These are phyloP conservation scores for Corymbia citriodora DNA, from an alignment of 441 rosid species.

Conservation along the genomic window DNA sequence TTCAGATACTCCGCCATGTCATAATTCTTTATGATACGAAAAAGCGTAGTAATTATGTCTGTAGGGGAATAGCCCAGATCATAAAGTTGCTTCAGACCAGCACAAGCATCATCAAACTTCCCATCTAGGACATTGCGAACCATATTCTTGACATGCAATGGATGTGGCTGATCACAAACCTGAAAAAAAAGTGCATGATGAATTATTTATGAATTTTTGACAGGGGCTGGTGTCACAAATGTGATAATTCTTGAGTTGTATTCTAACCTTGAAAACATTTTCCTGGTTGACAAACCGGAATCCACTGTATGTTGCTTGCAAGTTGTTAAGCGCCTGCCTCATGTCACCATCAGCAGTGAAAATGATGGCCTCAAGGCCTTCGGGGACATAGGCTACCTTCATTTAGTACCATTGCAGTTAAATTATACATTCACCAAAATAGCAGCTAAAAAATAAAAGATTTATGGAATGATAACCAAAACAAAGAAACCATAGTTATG, in stretches of 20 bases:
- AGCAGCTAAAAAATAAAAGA: not conserved
- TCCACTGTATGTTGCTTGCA: conserved; percentile 94
- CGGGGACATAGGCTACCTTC: conserved; percentile 89
- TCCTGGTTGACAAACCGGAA: conserved; percentile 91
- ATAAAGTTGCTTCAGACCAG: conserved; percentile 80
- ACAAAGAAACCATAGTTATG: not conserved
- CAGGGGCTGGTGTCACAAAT: not conserved
- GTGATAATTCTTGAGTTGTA: not conserved
- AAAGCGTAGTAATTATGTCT: conserved; percentile 89
- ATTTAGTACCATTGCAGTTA: conserved; percentile 17
- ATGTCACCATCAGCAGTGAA: conserved; percentile 99
- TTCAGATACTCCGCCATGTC: conserved; percentile 94
- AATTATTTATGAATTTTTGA: not conserved
- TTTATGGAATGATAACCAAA: not conserved
- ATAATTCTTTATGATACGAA: conserved; percentile 80
- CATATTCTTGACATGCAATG: conserved; percentile 87
- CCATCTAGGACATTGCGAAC: conserved; percentile 76
- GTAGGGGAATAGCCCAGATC: conserved; percentile 94
- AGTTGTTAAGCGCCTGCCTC: conserved; percentile 96
- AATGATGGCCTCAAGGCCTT: conserved; percentile 96
- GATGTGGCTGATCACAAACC: conserved; percentile 99
- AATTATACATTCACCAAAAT: conserved; percentile 1
- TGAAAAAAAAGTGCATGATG: conserved; percentile 9
- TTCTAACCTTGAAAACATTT: conserved; percentile 86
- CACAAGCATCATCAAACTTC: conserved; percentile 82